These are phyloP conservation scores for Mycotypha africana DNA, from an alignment of 371 early-diverging fungal genomes.

Conservation along the genomic window DNA sequence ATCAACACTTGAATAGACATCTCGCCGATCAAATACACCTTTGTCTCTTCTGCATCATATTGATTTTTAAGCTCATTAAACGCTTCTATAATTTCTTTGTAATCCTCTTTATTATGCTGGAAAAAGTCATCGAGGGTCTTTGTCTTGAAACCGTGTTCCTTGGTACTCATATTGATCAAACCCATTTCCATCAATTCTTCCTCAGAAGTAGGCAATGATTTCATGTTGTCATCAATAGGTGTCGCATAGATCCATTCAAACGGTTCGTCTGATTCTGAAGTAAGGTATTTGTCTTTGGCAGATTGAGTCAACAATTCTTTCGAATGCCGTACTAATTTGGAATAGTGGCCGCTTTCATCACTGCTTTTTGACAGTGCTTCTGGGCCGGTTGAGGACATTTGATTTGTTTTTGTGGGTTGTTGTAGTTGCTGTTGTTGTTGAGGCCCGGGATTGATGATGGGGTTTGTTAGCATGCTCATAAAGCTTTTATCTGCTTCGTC, in stretches of 20 bases:
- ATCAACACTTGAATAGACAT: conserved; percentile 6
- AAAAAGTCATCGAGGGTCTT: conserved; percentile 5
- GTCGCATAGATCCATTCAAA: conserved; percentile 14
- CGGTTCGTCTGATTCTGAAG: conserved; percentile 18
- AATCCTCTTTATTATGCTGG: background rate
- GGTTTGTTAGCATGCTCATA: conserved; percentile 20
- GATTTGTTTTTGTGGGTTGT: too few relatives aligned
- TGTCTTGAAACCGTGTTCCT: background rate
- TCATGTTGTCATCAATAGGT: background rate
- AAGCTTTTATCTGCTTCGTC: conserved; percentile 6
- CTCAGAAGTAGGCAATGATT: conserved; percentile 5
- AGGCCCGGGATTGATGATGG: conserved; percentile 14
- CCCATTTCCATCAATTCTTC: conserved; percentile 7
- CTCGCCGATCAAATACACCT: conserved; percentile 14
- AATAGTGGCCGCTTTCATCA: background rate
- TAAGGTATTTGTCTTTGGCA: conserved; percentile 5
- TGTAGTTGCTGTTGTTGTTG: too few relatives aligned
- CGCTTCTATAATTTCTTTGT: conserved; percentile 4
- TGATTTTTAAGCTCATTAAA: conserved; percentile 2
- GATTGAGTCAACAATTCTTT: conserved; percentile 1
- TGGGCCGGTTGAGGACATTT: too few relatives aligned
- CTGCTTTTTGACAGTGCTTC: background rate
- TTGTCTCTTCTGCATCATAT: background rate
- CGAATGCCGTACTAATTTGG: conserved; percentile 3
- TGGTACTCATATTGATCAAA: conserved; percentile 1